Base-by-base conservation (phyloP, 441 rosid species). In the Croton setiger region DNA sequence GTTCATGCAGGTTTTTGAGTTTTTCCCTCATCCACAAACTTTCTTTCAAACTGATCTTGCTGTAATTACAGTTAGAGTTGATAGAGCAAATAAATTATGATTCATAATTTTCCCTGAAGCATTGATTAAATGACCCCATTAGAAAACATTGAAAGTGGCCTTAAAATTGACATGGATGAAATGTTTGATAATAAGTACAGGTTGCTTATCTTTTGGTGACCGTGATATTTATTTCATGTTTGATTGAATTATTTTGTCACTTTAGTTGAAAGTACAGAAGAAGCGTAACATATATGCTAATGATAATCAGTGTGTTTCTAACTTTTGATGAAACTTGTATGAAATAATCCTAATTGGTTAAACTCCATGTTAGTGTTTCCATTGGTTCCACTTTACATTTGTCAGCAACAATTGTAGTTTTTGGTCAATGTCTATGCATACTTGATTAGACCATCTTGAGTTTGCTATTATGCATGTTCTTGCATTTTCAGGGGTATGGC, bases 1-100 rank as follows among this genome's bases (percentile, higher is more conserved):
- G 81, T 77, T 77, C 93, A 88, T 84, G 80, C 87, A 83, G 93
- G 93, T 88, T 68, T 27, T 61, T 68, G 59, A 56, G 49, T 65
- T 66, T 64, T 78, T 72, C 51, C 37, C 45, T 0, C 7, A 17
- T 33, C 18, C 57, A 10, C 8, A 31, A n/a, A 11, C 20, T 27
- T 70, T 52, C 35, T 59, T 70, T 35, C 15, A 12, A 53, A 52
- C 8, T 41, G 6, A 35, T 39, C 23, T 60, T 51, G 60, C 15
- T 53, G 23, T 49, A 58, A 4, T 35, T n/a, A 21, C 63, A 48
- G 37, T 15, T 55, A 10, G 52, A 18, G 15, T 59, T 58, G 20
- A 27, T 23, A 20, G 49, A 60, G 55, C 67, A 39, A 5, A 4
- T 39, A 39, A 39, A 39, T 14, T 23, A 6, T 21, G 4, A 1